Percentiles rank a stretch among this genome's conserved stretches.
Conservation (phyloP, 164 flowering plant species). For the Malania oleifera region DNA sequence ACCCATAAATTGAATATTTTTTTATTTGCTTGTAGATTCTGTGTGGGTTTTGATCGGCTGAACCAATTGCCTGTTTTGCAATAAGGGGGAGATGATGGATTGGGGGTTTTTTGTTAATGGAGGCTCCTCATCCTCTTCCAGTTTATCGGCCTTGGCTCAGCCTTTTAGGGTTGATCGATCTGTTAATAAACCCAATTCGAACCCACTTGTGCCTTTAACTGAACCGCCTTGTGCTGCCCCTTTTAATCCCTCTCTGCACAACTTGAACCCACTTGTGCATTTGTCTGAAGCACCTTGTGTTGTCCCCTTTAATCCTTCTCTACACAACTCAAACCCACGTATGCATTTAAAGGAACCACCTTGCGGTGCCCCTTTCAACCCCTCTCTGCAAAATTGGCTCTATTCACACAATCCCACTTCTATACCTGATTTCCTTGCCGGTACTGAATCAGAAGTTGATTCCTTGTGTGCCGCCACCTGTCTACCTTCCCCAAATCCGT, state of each 20-base stretch:
- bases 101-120: slow-evolving; percentile 29
- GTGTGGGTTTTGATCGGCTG: slow-evolving; percentile 20
- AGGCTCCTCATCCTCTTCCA: slow-evolving; percentile 33
- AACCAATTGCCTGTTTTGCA: not conserved
- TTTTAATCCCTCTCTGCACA: too few species aligned
- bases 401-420: slow-evolving; percentile 16
- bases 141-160: slow-evolving; percentile 47
- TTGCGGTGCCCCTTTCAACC: slow-evolving; percentile 14
- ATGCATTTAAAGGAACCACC: slow-evolving; percentile 18
- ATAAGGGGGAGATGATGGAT: slow-evolving; percentile 26
- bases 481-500: slow-evolving; percentile 8
- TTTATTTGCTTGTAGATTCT: not conserved
- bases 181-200: slow-evolving; percentile 18
- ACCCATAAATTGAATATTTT: not conserved
- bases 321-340: slow-evolving; percentile 19
- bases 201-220: slow-evolving; percentile 10
- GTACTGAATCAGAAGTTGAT: slow-evolving; percentile 8
- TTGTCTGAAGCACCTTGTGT: slow-evolving; percentile 18
- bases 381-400: slow-evolving; percentile 27
- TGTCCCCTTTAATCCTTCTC: slow-evolving; percentile 17
- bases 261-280: too few species aligned
- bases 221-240: not conserved
- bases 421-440: slow-evolving; percentile 11
- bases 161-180: slow-evolving; percentile 47
- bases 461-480: not conserved